Conservation (phyloP, 1,284 basidiomycete species). For the Ustilago nuda region DNA sequence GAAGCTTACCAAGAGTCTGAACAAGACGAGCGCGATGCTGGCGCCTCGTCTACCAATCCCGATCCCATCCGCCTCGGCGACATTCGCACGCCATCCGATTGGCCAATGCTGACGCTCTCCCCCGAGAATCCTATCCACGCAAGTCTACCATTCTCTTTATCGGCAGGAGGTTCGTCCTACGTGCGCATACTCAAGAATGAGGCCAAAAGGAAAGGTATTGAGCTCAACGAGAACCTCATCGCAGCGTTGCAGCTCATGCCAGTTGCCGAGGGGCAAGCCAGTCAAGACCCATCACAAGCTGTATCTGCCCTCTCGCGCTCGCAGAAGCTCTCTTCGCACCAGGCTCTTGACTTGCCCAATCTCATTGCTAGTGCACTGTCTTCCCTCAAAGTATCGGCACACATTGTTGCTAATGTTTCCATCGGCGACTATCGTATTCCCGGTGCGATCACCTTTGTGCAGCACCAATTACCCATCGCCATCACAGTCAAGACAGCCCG, state of each 20-base stretch:
- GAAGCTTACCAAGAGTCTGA: slow-evolving; percentile 28
- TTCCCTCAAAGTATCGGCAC: slow-evolving; percentile 52
- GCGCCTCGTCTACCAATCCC: neutral
- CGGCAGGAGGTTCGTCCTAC: slow-evolving; percentile 49
- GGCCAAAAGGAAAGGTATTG: slow-evolving; percentile 43
- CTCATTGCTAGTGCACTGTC: slow-evolving; percentile 47
- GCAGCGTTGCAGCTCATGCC: slow-evolving; percentile 50
- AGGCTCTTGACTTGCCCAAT: slow-evolving; percentile 39
- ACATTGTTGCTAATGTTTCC: slow-evolving; percentile 40
- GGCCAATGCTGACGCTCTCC: slow-evolving; percentile 40
- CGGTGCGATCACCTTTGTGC: slow-evolving; percentile 48
- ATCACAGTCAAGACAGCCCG: slow-evolving; percentile 54
- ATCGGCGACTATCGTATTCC: slow-evolving; percentile 57
- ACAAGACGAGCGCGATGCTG: neutral
- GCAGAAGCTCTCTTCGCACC: slow-evolving; percentile 1
- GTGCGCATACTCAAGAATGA: slow-evolving; percentile 51
- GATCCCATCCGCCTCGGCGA: slow-evolving; percentile 37
- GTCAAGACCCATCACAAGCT: neutral
- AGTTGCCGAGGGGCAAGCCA: neutral
- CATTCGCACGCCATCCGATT: slow-evolving; percentile 43
- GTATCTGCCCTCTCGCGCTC: slow-evolving; percentile 3
- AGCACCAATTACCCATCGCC: slow-evolving; percentile 57
- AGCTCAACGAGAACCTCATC: slow-evolving; percentile 52
- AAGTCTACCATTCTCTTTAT: slow-evolving; percentile 54
- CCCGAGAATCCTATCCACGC: slow-evolving; percentile 39